A percentile compares a stretch with the other conserved stretches of the same genome.
Conservation (phyloP, 1,284 basidiomycete species). For the Microbotryum violaceum region DNA sequence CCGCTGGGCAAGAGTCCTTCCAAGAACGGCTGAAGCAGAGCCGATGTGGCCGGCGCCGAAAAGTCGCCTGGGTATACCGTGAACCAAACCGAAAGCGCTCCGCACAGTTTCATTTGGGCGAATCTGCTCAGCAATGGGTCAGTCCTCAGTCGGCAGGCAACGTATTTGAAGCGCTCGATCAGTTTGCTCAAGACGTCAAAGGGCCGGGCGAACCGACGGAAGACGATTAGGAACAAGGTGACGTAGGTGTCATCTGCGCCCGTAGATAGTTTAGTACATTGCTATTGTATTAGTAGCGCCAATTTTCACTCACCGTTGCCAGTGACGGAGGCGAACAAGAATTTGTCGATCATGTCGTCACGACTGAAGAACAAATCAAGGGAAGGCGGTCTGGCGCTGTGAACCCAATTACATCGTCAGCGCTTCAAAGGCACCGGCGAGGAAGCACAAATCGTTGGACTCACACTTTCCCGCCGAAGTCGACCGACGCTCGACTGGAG, state of each 20-base stretch:
- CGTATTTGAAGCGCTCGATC: conserved; percentile 35
- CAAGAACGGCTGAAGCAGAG: conserved; percentile 28
- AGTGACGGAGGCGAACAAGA: conserved; percentile 37
- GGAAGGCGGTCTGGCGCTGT: conserved; percentile 4
- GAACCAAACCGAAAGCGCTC: conserved; percentile 35
- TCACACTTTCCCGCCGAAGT: no score
- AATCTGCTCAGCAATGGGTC: conserved; percentile 35
- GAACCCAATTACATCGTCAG: no score
- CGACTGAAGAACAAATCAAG: conserved; percentile 34
- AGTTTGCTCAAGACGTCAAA: conserved; percentile 35
- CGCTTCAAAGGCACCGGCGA: no score
- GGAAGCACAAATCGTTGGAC: no score
- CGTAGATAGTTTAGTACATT: not conserved
- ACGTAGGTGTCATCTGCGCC: conserved; percentile 35
- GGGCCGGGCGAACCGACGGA: conserved; percentile 35
- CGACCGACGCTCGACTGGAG: no score
- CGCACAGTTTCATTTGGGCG: conserved; percentile 38
- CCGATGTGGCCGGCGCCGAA: conserved; percentile 12
- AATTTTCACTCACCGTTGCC: conserved; percentile 34
- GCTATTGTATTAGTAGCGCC: not conserved
- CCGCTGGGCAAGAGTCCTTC: conserved; percentile 20
- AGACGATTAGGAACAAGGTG: conserved; percentile 37
- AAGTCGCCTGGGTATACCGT: conserved; percentile 37
- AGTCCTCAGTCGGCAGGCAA: conserved; percentile 23
- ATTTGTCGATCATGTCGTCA: conserved; percentile 38